A percentile compares a stretch with the other conserved stretches of the same genome.
phyloP scores from a whole-genome alignment of 73 alveolate species.

The Paramecium pentaurelia region DNA sequence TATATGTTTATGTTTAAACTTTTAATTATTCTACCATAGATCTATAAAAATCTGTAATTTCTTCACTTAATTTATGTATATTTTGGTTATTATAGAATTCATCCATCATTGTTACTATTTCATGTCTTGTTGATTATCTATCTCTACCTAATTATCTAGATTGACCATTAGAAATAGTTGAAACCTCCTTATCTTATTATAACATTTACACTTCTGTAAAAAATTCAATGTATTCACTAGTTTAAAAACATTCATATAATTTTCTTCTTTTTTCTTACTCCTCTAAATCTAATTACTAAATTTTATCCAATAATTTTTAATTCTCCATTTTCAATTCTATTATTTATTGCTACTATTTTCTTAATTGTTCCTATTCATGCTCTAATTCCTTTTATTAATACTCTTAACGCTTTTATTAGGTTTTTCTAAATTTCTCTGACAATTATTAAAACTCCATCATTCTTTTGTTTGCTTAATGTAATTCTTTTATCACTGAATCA shows the following conservation, averaged over 20 bases:
- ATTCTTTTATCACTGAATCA: background rate
- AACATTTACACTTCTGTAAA: background rate
- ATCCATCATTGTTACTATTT: background rate
- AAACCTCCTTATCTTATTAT: background rate
- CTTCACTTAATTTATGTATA: background rate
- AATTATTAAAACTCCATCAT: background rate
- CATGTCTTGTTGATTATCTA: slow-evolving; percentile 34
- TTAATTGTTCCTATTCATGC: background rate
- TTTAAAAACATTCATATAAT: background rate
- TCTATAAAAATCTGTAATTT: background rate
- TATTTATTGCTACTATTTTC: background rate
- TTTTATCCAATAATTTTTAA: background rate
- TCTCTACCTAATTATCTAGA: background rate
- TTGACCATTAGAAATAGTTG: background rate
- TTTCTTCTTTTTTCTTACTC: background rate
- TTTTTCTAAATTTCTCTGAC: background rate
- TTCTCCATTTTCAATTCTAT: background rate
- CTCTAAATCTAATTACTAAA: background rate
- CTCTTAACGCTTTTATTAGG: background rate
- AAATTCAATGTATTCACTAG: background rate
- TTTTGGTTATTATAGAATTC: slow-evolving; percentile 13
- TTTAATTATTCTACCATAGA: background rate
- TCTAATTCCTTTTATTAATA: background rate
- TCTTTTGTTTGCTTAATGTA: background rate
- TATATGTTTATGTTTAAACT: background rate